Percentiles rank a stretch among this genome's conserved stretches.
Evolutionary conservation across 2,329 filamentous ascomycete species (phyloP).

Genomic region (Xylaria sp.): DNA sequence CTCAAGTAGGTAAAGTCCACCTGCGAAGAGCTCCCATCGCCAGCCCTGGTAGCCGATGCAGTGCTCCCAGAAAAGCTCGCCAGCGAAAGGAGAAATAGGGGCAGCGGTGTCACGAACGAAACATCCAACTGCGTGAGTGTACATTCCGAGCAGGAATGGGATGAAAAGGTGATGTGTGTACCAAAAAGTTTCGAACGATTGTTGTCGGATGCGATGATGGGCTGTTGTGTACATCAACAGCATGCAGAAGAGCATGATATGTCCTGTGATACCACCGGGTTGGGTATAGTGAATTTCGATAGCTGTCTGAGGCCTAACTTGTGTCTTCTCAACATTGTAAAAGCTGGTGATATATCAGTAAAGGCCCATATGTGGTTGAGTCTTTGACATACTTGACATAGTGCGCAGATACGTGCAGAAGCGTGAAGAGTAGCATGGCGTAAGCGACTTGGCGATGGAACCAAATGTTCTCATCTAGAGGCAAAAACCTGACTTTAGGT

Average conservation of each 20-base stretch:
- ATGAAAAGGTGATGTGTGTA: conserved; percentile 99
- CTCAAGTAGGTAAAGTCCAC: conserved; percentile 85
- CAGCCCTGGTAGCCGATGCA: conserved; percentile 96
- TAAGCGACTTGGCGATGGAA: conserved; percentile 97
- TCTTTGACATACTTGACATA: conserved; percentile 82
- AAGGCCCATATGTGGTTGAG: neutral
- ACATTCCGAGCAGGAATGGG: conserved; percentile 90
- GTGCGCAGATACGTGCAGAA: conserved; percentile 80
- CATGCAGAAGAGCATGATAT: conserved; percentile 99
- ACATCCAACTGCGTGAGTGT: conserved; percentile 95
- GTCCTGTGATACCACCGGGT: conserved; percentile 91
- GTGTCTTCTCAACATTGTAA: conserved; percentile 89
- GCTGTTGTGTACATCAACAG: conserved; percentile 97
- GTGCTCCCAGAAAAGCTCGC: conserved; percentile 84
- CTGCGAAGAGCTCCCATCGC: conserved; percentile 93
- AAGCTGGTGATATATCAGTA: conserved; percentile 67
- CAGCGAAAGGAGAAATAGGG: conserved; percentile 85
- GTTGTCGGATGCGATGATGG: conserved; percentile 91
- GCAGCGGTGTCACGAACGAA: conserved; percentile 86
- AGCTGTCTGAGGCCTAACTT: conserved; percentile 82
- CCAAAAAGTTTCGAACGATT: conserved; percentile 99
- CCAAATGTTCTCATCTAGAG: conserved; percentile 96
- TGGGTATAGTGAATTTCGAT: conserved; percentile 92
- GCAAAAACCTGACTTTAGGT: conserved; percentile 87
- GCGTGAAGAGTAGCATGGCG: conserved; percentile 82